phyloP scores from a whole-genome alignment of 1,284 basidiomycete species.

The Amylostereum areolatum region DNA sequence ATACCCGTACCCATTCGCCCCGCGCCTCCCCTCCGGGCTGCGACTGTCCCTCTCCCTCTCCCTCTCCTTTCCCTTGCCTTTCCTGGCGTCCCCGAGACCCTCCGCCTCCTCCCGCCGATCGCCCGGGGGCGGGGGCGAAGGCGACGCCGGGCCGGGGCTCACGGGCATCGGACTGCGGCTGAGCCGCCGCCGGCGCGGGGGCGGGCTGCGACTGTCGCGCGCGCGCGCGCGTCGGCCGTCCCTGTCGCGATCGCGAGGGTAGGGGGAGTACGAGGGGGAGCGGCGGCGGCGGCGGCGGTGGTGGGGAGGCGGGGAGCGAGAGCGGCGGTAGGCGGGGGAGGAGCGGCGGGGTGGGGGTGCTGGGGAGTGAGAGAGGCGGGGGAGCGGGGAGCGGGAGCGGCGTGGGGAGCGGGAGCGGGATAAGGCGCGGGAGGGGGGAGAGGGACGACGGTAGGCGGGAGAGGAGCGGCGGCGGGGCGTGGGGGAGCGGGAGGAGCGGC shows the following conservation, averaged over 20 bases:
- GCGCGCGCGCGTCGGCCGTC: slow-evolving; percentile 28
- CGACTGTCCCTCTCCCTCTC: slow-evolving; percentile 14
- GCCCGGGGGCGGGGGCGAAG: slow-evolving; percentile 15
- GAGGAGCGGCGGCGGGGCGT: slow-evolving; percentile 25
- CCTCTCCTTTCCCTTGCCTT: slow-evolving; percentile 7
- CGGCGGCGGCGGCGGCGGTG: slow-evolving; percentile 38
- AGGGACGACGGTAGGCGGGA: slow-evolving; percentile 28
- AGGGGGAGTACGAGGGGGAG: slow-evolving; percentile 43
- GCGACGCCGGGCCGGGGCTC: slow-evolving; percentile 5
- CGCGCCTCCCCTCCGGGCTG: too few relatives aligned
- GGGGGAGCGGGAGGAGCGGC: slow-evolving; percentile 20
- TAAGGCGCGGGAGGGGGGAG: slow-evolving; percentile 16
- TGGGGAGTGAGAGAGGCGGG: slow-evolving; percentile 18
- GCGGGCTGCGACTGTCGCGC: slow-evolving; percentile 52
- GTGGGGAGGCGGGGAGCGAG: slow-evolving; percentile 27
- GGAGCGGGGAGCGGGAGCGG: slow-evolving; percentile 15
- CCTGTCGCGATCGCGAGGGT: slow-evolving; percentile 30
- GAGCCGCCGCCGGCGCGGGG: slow-evolving; percentile 44
- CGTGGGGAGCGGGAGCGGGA: slow-evolving; percentile 5
- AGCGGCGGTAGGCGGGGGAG: slow-evolving; percentile 15
- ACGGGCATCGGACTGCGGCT: slow-evolving; percentile 26
- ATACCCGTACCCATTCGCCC: too few relatives aligned
- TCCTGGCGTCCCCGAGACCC: neutral
- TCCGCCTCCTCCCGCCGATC: slow-evolving; percentile 11
- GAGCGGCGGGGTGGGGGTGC: slow-evolving; percentile 15